A percentile compares a stretch with the other conserved stretches of the same genome.
phyloP scores from a whole-genome alignment of 306 rosid species.

The Inga leiocalycina region DNA sequence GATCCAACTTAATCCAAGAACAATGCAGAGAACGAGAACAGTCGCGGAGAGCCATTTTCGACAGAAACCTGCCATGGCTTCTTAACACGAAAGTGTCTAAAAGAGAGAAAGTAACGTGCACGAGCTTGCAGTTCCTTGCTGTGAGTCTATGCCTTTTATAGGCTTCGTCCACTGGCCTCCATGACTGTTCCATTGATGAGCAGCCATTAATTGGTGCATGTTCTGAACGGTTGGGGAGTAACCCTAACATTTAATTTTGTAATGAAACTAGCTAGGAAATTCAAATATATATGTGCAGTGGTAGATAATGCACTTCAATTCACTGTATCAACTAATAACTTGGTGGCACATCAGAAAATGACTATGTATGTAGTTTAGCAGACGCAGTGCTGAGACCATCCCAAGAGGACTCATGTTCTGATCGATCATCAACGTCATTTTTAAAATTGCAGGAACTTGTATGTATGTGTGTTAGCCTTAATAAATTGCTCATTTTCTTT shows the following conservation, averaged over 20 bases:
- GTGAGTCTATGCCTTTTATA: slow-evolving; percentile 40
- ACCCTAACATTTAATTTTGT: slow-evolving; percentile 37
- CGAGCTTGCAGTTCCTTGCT: not conserved
- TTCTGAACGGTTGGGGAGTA: slow-evolving; percentile 54
- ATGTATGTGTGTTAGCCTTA: not conserved
- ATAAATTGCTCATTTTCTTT: not conserved
- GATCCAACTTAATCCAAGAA: slow-evolving; percentile 50
- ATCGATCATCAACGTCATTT: not conserved
- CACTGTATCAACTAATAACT: not conserved
- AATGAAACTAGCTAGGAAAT: slow-evolving; percentile 21
- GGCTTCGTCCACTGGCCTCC: slow-evolving; percentile 35
- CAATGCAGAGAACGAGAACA: slow-evolving; percentile 56
- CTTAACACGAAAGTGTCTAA: not conserved
- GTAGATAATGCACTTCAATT: not conserved
- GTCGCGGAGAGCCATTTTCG: slow-evolving; percentile 51
- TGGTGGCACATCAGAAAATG: not conserved
- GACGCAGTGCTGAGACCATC: not conserved
- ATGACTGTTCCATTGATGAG: not conserved
- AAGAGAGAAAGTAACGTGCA: not conserved
- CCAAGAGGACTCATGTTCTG: not conserved
- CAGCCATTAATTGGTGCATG: slow-evolving; percentile 44
- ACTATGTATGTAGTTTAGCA: not conserved
- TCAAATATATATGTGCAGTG: slow-evolving; percentile 18
- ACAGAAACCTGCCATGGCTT: slow-evolving; percentile 39
- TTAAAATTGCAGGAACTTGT: not conserved